Evolutionary conservation across 1,139 yeast genomes (phyloP).

Genomic region (Taiozyma sp.): DNA sequence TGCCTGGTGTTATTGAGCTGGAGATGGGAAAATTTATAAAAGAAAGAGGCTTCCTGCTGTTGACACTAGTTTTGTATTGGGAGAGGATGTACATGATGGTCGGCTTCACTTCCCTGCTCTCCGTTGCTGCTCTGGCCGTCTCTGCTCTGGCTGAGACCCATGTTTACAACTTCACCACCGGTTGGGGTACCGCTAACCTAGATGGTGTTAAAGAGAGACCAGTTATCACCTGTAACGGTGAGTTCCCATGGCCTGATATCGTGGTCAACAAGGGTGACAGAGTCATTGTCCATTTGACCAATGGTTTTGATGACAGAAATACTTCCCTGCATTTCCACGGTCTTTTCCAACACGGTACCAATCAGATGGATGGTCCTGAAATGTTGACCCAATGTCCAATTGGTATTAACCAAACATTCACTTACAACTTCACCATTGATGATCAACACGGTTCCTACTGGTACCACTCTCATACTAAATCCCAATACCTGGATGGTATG

Average conservation of each 20-base stretch:
- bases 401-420: slow-evolving; percentile 63
- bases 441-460: slow-evolving; percentile 87
- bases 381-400: slow-evolving; percentile 86
- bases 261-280: slow-evolving; percentile 73
- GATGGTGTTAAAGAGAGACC: slow-evolving; percentile 67
- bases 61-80: not conserved
- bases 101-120: slow-evolving; percentile 12
- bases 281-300: slow-evolving; percentile 62
- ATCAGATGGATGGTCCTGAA: slow-evolving; percentile 86
- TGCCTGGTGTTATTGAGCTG: not conserved
- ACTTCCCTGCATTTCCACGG: slow-evolving; percentile 93
- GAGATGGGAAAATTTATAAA: not conserved
- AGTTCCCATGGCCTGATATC: slow-evolving; percentile 83
- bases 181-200: slow-evolving; percentile 68
- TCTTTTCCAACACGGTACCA: slow-evolving; percentile 69
- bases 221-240: slow-evolving; percentile 76
- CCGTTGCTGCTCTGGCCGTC: slow-evolving; percentile 21
- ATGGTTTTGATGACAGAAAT: slow-evolving; percentile 61
- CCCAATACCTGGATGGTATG: slow-evolving; percentile 91
- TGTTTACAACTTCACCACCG: slow-evolving; percentile 66
- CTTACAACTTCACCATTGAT: slow-evolving; percentile 78
- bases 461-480: slow-evolving; percentile 89
- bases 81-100: slow-evolving; percentile 7
- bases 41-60: not conserved
- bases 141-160: slow-evolving; percentile 49